phyloP scores from a whole-genome alignment of 2,329 filamentous ascomycete species.

The Epichloe uncinata region DNA sequence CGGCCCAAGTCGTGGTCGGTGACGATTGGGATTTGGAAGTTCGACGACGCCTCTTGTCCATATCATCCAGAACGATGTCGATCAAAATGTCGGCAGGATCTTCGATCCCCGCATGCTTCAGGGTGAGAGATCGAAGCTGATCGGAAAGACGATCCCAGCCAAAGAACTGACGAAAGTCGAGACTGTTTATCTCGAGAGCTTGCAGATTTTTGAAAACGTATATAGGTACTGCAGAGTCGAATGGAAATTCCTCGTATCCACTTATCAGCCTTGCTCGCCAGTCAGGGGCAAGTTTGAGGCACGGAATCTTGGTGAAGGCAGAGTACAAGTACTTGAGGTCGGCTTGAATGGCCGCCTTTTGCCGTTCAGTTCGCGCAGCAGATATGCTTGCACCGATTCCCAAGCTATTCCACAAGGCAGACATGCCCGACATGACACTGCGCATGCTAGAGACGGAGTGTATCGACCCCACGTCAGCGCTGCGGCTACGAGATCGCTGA shows the following conservation, averaged over 20 bases:
- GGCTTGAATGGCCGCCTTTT: slow-evolving; percentile 70
- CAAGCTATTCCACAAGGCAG: slow-evolving; percentile 79
- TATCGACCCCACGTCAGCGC: slow-evolving; percentile 78
- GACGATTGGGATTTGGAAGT: slow-evolving; percentile 79
- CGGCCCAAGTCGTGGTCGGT: slow-evolving; percentile 57
- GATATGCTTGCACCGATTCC: slow-evolving; percentile 70
- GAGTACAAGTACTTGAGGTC: slow-evolving; percentile 96
- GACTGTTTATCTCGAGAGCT: slow-evolving; percentile 83
- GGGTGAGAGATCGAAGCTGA: slow-evolving; percentile 74
- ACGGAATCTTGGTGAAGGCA: slow-evolving; percentile 96
- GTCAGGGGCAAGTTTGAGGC: slow-evolving; percentile 79
- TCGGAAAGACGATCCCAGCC: slow-evolving; percentile 93
- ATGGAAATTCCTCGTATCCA: slow-evolving; percentile 94
- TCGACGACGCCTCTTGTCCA: slow-evolving; percentile 78
- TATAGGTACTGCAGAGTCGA: slow-evolving; percentile 93
- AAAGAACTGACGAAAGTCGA: slow-evolving; percentile 94
- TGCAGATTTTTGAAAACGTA: slow-evolving; percentile 95
- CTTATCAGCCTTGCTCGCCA: slow-evolving; percentile 80
- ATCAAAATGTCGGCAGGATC: slow-evolving; percentile 83
- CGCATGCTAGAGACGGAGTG: slow-evolving; percentile 93
- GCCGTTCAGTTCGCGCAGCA: slow-evolving; percentile 72
- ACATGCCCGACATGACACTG: slow-evolving; percentile 96
- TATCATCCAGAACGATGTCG: slow-evolving; percentile 90
- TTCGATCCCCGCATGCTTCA: slow-evolving; percentile 78
- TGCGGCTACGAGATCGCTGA: slow-evolving; percentile 64